Evolutionary conservation across 176 grass and related monocot species (phyloP).

Genomic region (Oryza officinalis): DNA sequence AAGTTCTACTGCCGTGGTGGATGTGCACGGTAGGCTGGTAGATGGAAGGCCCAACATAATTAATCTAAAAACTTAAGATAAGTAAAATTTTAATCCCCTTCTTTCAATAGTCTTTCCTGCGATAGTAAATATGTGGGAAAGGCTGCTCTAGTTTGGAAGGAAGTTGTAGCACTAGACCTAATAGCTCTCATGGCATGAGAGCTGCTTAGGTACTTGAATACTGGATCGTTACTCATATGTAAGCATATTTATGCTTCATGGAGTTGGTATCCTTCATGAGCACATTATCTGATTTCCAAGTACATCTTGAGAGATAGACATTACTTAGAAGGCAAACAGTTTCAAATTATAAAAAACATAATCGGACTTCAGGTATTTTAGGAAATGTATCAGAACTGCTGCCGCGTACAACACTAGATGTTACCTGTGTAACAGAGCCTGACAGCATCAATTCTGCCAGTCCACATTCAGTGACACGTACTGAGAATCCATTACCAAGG

Average conservation of each 20-base stretch:
- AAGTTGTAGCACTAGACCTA: conserved; percentile 9
- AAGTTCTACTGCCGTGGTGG: neutral
- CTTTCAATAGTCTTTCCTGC: neutral
- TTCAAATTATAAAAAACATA: neutral
- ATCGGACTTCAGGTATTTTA: neutral
- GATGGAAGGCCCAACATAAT: neutral
- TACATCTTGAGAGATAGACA: neutral
- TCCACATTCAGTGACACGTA: conserved; percentile 78
- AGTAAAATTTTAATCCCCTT: conserved; percentile 6
- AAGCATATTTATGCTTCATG: neutral
- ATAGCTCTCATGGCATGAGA: neutral
- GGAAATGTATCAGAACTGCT: neutral
- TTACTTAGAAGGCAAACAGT: neutral
- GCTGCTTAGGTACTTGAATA: conserved; percentile 22
- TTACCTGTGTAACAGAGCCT: conserved; percentile 80
- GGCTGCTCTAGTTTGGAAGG: neutral
- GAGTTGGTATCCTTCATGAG: conserved; percentile 8
- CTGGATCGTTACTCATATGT: conserved; percentile 2
- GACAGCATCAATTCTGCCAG: conserved; percentile 49
- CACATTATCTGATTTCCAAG: neutral
- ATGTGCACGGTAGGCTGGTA: neutral
- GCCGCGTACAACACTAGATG: neutral
- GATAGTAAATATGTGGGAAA: conserved; percentile 4
- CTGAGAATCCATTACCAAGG: conserved; percentile 56
- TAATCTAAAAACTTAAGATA: neutral